Percentiles rank a stretch among this genome's conserved stretches.
Evolutionary conservation across 192 early-diverging fungal species (phyloP).

Genomic region (Backusella macrospora): DNA sequence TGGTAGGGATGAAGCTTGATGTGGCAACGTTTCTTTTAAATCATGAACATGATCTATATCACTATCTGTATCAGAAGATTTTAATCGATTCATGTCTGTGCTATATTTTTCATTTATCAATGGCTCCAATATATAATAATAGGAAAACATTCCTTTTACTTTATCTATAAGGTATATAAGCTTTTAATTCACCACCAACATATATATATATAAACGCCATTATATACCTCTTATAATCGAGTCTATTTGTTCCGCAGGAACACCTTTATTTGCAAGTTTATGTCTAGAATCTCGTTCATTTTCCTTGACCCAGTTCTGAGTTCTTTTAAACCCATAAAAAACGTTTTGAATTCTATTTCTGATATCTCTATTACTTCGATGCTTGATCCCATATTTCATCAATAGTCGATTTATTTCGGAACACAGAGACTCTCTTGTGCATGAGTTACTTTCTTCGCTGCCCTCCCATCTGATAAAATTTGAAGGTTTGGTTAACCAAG

Average conservation of each 20-base stretch:
- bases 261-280: background rate
- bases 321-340: background rate
- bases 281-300: background rate
- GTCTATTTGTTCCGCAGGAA: background rate
- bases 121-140: background rate
- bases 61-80: background rate
- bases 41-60: background rate
- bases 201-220: too few species aligned
- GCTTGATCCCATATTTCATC: background rate
- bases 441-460: background rate
- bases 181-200: too few species aligned
- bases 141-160: constrained; percentile 6
- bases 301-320: background rate
- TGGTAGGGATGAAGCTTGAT: too few species aligned
- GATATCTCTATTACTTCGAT: background rate
- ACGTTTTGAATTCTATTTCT: constrained; percentile 7
- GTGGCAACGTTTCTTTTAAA: background rate
- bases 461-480: constrained; percentile 3
- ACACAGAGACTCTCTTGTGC: background rate
- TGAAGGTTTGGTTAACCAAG: background rate
- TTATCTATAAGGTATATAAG: background rate
- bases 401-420: background rate
- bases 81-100: background rate
- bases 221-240: background rate
- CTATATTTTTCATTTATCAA: background rate